These are phyloP conservation scores for Fusarium sp. DNA, from an alignment of 2,329 filamentous ascomycete species.

Conservation along the genomic window DNA sequence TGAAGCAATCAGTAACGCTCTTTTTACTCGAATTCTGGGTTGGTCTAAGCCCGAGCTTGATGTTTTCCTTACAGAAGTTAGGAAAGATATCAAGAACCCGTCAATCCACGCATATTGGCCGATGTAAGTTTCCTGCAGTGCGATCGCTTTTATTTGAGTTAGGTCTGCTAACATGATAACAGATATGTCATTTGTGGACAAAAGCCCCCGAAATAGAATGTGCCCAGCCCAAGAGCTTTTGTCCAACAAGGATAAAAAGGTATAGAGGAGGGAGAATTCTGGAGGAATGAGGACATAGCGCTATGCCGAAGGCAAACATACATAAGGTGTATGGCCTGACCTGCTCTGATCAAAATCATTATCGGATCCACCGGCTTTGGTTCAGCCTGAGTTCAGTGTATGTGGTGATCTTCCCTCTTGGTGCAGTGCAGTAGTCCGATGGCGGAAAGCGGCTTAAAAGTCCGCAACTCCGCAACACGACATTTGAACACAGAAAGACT, in stretches of 20 bases:
- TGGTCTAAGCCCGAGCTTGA: conserved; percentile 48
- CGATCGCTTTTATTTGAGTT: not conserved
- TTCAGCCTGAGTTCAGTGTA: too few species aligned
- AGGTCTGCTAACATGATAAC: not conserved
- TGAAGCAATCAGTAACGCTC: conserved; percentile 47
- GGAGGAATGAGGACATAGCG: too few species aligned
- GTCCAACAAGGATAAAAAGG: too few species aligned
- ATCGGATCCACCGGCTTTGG: too few species aligned
- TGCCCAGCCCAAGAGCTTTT: too few species aligned
- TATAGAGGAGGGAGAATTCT: too few species aligned
- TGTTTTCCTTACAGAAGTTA: conserved; percentile 43
- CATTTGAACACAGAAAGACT: not conserved
- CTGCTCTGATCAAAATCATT: too few species aligned
- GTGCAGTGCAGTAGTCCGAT: not conserved
- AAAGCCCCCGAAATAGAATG: not conserved
- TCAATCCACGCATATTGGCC: conserved; percentile 51
- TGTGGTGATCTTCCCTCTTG: too few species aligned
- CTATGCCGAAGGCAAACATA: too few species aligned
- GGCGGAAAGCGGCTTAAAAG: not conserved
- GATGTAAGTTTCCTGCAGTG: conserved; percentile 30
- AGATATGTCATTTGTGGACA: conserved; percentile 23
- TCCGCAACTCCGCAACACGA: conserved; percentile 5
- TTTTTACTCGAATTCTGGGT: conserved; percentile 47
- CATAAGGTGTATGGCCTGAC: too few species aligned
- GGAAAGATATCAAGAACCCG: conserved; percentile 47